Evolutionary conservation across 805 yeast species (phyloP).

Genomic region (Maudiozyma bulderi): DNA sequence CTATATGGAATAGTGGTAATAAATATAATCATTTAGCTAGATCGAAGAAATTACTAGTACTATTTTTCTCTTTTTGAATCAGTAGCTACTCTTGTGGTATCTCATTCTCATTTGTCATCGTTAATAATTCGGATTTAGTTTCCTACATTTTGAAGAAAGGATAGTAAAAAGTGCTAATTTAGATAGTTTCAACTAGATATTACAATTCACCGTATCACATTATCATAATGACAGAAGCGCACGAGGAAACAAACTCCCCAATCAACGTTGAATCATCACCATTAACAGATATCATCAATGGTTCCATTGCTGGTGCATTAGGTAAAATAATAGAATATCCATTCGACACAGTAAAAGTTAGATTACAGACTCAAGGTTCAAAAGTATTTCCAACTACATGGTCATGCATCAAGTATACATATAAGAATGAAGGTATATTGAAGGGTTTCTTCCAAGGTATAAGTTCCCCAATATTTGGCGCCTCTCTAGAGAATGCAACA

Average conservation of each 20-base stretch:
- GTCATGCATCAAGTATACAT: slow-evolving; percentile 56
- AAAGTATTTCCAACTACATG: slow-evolving; percentile 47
- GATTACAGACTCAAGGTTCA: slow-evolving; percentile 69
- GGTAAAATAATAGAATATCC: slow-evolving; percentile 88
- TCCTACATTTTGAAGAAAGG: too few species aligned
- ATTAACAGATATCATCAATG: slow-evolving; percentile 29
- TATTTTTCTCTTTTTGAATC: too few species aligned
- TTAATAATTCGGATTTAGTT: too few species aligned
- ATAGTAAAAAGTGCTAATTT: too few species aligned
- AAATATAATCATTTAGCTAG: too few species aligned
- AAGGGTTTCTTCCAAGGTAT: slow-evolving; percentile 71
- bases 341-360: slow-evolving; percentile 84
- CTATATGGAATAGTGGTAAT: too few species aligned
- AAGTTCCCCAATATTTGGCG: slow-evolving; percentile 76
- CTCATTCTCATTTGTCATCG: too few species aligned
- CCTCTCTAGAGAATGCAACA: slow-evolving; percentile 80
- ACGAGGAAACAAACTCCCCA: neutral
- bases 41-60: too few species aligned
- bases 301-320: slow-evolving; percentile 56
- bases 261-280: slow-evolving; percentile 11
- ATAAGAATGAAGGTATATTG: slow-evolving; percentile 55
- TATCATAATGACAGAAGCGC: slow-evolving; percentile 1
- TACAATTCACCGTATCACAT: neutral
- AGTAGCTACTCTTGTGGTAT: too few species aligned
- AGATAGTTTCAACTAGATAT: neutral